Base-by-base conservation (phyloP, 1,139 yeast genomes). In the Magnusiomyces suaveolens region DNA sequence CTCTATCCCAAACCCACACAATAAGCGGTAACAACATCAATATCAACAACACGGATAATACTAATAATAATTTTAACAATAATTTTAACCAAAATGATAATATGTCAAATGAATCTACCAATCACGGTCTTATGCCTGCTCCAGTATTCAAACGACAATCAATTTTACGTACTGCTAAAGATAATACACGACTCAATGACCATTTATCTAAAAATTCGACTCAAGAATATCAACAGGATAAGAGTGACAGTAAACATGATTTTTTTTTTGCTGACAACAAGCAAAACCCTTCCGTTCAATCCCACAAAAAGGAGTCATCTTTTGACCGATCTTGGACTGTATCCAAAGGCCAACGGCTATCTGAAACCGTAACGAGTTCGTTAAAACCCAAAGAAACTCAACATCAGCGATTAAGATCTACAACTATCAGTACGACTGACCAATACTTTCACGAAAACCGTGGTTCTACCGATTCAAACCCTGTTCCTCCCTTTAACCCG, bases 241-340 rank as follows among this genome's bases (percentile, higher is more conserved):
- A 39, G 3, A 43, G 25, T 4, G n/a, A 43, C 16, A 20, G 20
- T 16, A 43, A 10, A 10, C 24, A 18, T 6, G 26, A 43, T 23
- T 21, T 20, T n/a, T 10, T 12, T 6, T 10, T 20, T 23, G 18
- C 14, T 6, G 20, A 23, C 46, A 16, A 16, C 24, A 29, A 6
- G 36, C 33, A 29, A 29, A 4, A 6, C 41, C 3, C 10, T 36
- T 36, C 41, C 3, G 18, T 16, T 16, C 8, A 36, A 14, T 36
- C 18, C 8, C 59, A 52, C 36, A 55, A 21, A 29, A 53, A 58
- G 32, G 58, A 58, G 2, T 53, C 66, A 3, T 64, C 67, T 20
- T 64, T 64, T 50, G 64, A 64, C 54, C 57, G 58, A 29, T 60
- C 63, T 51, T 64, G 67, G 67, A 44, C 47, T 26, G 46, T 43